Evolutionary conservation across 2,329 filamentous ascomycete species (phyloP).

Genomic region (Dactylellina cionopaga): DNA sequence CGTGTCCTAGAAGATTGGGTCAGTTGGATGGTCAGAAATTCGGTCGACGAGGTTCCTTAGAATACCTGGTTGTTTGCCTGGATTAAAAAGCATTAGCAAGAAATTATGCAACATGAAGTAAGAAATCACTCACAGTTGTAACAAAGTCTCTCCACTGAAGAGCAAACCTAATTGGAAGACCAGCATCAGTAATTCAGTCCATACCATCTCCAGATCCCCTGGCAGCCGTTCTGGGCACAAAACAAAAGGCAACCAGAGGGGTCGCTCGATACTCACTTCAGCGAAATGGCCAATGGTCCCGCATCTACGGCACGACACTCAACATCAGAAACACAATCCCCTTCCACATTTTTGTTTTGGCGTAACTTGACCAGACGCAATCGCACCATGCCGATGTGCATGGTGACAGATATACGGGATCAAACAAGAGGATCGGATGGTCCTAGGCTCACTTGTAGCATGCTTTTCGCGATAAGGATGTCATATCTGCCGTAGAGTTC

Average conservation of each 20-base stretch:
- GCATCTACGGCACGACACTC: conserved; percentile 62
- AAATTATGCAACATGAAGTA: background rate
- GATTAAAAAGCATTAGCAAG: conserved; percentile 5
- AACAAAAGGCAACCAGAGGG: background rate
- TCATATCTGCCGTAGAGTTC: conserved; percentile 28
- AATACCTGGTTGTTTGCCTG: conserved; percentile 82
- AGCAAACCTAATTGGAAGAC: conserved; percentile 80
- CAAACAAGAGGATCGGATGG: conserved; percentile 28
- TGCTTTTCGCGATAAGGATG: conserved; percentile 57
- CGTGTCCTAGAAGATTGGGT: conserved; percentile 71
- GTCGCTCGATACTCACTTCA: conserved; percentile 61
- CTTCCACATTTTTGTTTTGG: conserved; percentile 39
- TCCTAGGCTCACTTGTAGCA: conserved; percentile 57
- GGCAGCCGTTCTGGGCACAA: background rate
- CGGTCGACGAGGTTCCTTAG: conserved; percentile 24
- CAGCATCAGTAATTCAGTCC: background rate
- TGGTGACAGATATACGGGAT: conserved; percentile 21
- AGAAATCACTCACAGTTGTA: conserved; percentile 85
- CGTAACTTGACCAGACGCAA: conserved; percentile 16
- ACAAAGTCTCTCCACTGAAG: conserved; percentile 96
- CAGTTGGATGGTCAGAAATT: conserved; percentile 26
- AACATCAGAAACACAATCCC: conserved; percentile 60
- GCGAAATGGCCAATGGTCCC: conserved; percentile 68
- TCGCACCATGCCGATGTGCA: conserved; percentile 46
- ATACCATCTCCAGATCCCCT: background rate